Evolutionary conservation across 2,329 filamentous ascomycete genomes (phyloP), one percentile per base, ranked within the genome.

Genomic region (Penicillium aurantiogriseum): DNA sequence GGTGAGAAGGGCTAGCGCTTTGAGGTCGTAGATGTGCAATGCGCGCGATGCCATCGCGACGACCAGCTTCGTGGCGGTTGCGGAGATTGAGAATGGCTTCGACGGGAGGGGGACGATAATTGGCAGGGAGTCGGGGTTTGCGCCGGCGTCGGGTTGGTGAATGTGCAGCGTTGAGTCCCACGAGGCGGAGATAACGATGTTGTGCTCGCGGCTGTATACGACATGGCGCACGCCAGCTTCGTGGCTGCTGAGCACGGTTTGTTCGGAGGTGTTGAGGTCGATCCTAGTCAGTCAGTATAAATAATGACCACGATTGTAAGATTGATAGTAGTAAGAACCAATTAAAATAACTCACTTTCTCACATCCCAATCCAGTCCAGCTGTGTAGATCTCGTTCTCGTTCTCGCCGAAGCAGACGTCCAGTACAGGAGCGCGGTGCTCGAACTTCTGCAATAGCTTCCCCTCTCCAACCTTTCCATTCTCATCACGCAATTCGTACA

Each of bases 111-210:
- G 77, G 55, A 97, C 82, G 44, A 80, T 83, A 44, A 88, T 83
- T n/a, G 85, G 85, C 27, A 73, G 57, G 71, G 81, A 59, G 76
- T 79, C 69, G 77, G 77, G 66, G 72, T 71, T 78, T 47, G 88
- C 80, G 69, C 63, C 68, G 17, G 61, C 59, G n/a, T 69, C 69
- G 11, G 63, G 55, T 27, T 88, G 83, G 79, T 96, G 91, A 57
- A 97, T 82, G 73, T 96, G 92, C 44, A 99, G 82, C 7, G 90
- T 96, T 60, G 84, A 87, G 75, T 99, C 93, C 94, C 94, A 99
- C 6, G 92, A 95, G 51, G 90, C 90, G 54, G 92, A 96, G 64
- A 97, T 82, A 57, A 99, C 83, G 61, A 97, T 80, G 48, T 85
- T 85, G 72, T 92, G 86, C 61, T 89, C 81, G 60, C 82, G 81